These are phyloP conservation scores for Monosporascus cannonballus DNA, from an alignment of 2,329 filamentous ascomycete genomes.

Conservation along the genomic window DNA sequence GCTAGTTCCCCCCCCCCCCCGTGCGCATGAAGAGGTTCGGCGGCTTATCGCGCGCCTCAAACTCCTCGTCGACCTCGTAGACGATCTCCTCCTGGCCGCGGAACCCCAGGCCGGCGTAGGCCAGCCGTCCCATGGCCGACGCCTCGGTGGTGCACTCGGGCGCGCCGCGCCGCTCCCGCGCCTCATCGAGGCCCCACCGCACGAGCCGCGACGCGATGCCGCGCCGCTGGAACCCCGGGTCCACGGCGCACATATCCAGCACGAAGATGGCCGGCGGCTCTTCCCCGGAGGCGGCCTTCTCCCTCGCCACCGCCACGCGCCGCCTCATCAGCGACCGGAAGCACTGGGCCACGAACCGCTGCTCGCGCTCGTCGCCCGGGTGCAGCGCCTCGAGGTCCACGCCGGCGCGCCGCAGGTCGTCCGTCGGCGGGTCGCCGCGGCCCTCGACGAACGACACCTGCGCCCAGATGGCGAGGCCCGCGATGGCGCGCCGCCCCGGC, in stretches of 20 bases:
- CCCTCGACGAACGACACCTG: conserved; percentile 45
- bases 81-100: conserved; percentile 30
- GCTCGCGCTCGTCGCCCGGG: conserved; percentile 37
- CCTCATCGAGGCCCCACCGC: conserved; percentile 41
- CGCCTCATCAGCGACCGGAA: conserved; percentile 36
- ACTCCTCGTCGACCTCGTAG: conserved; percentile 38
- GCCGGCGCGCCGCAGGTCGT: conserved; percentile 22
- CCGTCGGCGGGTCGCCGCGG: conserved; percentile 34
- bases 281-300: conserved; percentile 28
- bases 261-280: conserved; percentile 40
- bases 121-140: conserved; percentile 40
- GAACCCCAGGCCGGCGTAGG: conserved; percentile 42
- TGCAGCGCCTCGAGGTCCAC: conserved; percentile 31
- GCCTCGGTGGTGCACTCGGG: conserved; percentile 40
- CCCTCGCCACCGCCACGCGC: conserved; percentile 34
- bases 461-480: conserved; percentile 49
- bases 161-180: conserved; percentile 28
- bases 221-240: conserved; percentile 46
- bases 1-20: conserved; percentile 1
- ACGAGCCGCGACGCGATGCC: conserved; percentile 40
- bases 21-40: conserved; percentile 44
- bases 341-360: conserved; percentile 39
- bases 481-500: conserved; percentile 28
- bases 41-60: conserved; percentile 28
- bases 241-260: conserved; percentile 45